phyloP scores from a whole-genome alignment of 148 eudicot genomes.

The Rhododendron williamsianum region DNA sequence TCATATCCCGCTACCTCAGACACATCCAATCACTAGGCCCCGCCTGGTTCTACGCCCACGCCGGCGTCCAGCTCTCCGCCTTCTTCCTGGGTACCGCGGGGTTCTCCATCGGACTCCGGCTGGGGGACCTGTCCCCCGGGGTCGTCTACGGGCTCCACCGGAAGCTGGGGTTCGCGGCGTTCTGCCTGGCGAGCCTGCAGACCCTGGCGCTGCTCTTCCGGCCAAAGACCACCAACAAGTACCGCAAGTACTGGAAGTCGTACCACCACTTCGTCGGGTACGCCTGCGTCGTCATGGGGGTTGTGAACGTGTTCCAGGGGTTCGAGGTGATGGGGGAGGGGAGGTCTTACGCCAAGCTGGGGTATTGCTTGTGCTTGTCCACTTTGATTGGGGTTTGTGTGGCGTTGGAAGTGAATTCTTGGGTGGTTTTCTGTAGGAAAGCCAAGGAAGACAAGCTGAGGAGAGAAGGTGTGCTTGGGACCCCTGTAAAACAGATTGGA shows the following conservation, averaged over 20 bases:
- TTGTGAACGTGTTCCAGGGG: slow-evolving; percentile 89
- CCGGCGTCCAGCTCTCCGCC: slow-evolving; percentile 59
- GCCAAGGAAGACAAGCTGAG: slow-evolving; percentile 84
- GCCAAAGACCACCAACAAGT: slow-evolving; percentile 80
- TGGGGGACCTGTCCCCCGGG: slow-evolving; percentile 73
- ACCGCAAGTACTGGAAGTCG: slow-evolving; percentile 91
- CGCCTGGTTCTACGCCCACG: slow-evolving; percentile 85
- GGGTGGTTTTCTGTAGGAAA: slow-evolving; percentile 90
- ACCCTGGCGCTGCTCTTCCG: slow-evolving; percentile 75
- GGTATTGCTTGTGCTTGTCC: slow-evolving; percentile 67
- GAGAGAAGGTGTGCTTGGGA: slow-evolving; percentile 56
- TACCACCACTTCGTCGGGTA: slow-evolving; percentile 98
- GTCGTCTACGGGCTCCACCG: slow-evolving; percentile 71
- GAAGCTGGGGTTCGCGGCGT: slow-evolving; percentile 58
- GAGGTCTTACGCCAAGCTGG: slow-evolving; percentile 60
- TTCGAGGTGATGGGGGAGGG: slow-evolving; percentile 73
- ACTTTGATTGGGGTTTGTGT: slow-evolving; percentile 69
- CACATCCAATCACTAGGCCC: slow-evolving; percentile 67
- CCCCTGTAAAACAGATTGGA: slow-evolving; percentile 35
- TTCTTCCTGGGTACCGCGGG: slow-evolving; percentile 68
- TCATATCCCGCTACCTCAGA: slow-evolving; percentile 70
- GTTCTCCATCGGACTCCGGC: slow-evolving; percentile 65
- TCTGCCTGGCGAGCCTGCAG: slow-evolving; percentile 68
- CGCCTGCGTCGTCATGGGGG: slow-evolving; percentile 73
- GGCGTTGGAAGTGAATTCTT: slow-evolving; percentile 87